These are phyloP conservation scores for Aspergillus mulundensis DNA, from an alignment of 495 filamentous ascomycete genomes.

Conservation along the genomic window DNA sequence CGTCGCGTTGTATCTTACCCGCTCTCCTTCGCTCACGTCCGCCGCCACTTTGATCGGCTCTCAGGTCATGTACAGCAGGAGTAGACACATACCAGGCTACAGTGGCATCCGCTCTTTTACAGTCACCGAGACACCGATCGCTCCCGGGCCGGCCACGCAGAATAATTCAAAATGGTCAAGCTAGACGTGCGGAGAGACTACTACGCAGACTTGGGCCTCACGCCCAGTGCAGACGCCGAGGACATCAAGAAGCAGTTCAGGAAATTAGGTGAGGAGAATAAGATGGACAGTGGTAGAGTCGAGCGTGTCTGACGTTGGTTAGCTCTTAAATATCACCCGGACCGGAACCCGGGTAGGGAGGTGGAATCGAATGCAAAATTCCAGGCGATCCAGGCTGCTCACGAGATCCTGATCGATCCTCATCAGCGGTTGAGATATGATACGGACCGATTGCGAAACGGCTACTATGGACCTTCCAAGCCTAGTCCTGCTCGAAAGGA, in stretches of 20 bases:
- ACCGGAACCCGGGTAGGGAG: conserved; percentile 82
- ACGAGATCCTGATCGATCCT: conserved; percentile 75
- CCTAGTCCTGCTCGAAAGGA: conserved; percentile 28
- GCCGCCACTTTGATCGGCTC: neutral
- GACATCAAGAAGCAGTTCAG: conserved; percentile 85
- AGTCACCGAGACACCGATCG: conserved; percentile 2
- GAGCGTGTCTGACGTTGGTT: conserved; percentile 11
- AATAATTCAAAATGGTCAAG: conserved; percentile 62
- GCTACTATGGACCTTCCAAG: conserved; percentile 38
- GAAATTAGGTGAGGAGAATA: conserved; percentile 62
- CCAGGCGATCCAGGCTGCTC: conserved; percentile 77
- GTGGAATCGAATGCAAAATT: conserved; percentile 74
- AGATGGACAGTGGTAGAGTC: neutral
- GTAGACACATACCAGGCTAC: conserved; percentile 7
- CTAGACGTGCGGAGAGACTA: conserved; percentile 72
- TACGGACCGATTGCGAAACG: conserved; percentile 54
- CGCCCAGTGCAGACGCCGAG: conserved; percentile 54
- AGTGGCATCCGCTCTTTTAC: conserved; percentile 24
- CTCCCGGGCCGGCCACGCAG: neutral
- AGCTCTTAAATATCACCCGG: conserved; percentile 86
- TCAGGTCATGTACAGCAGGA: conserved; percentile 24
- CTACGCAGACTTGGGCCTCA: conserved; percentile 77
- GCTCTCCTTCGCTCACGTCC: neutral
- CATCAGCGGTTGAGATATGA: conserved; percentile 71
- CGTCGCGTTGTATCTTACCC: neutral